phyloP scores from a whole-genome alignment of 2,329 filamentous ascomycete species.

The Cordyceps farinosa region DNA sequence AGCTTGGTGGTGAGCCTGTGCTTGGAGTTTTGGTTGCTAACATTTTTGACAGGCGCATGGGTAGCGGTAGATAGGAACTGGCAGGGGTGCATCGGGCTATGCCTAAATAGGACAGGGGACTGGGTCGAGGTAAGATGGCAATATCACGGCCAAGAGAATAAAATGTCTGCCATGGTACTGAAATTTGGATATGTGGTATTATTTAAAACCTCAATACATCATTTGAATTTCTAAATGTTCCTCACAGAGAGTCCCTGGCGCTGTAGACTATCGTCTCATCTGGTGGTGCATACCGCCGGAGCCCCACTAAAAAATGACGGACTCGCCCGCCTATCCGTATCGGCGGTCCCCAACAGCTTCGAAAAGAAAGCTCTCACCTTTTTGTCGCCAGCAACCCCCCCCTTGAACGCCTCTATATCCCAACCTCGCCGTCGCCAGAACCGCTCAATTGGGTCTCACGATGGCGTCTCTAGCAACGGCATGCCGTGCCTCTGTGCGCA shows the following conservation, averaged over 20 bases:
- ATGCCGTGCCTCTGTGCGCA: slow-evolving; percentile 60
- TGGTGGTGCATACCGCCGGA: slow-evolving; percentile 1
- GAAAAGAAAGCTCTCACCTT: slow-evolving; percentile 28
- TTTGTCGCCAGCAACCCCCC: slow-evolving; percentile 21
- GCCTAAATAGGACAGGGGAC: background rate
- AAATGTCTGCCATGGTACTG: background rate
- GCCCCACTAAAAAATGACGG: slow-evolving; percentile 31
- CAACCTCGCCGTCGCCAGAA: slow-evolving; percentile 21
- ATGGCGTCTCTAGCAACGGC: slow-evolving; percentile 67
- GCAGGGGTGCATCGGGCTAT: slow-evolving; percentile 10
- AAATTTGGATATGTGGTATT: background rate
- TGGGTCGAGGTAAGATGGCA: background rate
- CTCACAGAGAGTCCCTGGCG: background rate
- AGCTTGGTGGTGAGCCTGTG: background rate
- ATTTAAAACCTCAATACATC: too few relatives aligned
- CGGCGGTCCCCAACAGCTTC: slow-evolving; percentile 34
- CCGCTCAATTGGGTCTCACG: slow-evolving; percentile 27
- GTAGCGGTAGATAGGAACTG: slow-evolving; percentile 13
- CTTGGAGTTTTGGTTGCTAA: slow-evolving; percentile 9
- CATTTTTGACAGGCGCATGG: slow-evolving; percentile 11
- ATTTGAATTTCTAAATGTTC: background rate
- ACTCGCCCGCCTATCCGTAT: slow-evolving; percentile 25
- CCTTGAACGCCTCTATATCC: slow-evolving; percentile 11
- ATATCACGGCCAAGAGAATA: background rate
- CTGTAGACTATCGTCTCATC: slow-evolving; percentile 1